Percentiles rank a stretch among this genome's conserved stretches.
These are phyloP conservation scores for Osmanthus fragrans DNA, from an alignment of 257 asterid genomes.

Conservation along the genomic window DNA sequence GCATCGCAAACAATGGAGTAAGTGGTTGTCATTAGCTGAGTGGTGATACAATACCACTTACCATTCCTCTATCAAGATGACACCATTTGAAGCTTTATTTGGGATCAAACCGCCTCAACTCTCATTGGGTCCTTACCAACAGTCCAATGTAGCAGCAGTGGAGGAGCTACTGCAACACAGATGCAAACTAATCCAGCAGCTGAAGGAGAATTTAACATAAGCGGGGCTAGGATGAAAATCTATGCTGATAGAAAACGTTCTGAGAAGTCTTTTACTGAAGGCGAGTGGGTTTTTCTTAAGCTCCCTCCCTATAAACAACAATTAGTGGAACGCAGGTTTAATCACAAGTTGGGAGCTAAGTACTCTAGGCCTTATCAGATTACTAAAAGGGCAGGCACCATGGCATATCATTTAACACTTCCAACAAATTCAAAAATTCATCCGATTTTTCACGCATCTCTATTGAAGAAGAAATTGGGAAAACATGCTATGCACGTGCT, in stretches of 20 bases:
- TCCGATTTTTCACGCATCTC: not conserved
- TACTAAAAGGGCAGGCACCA: not conserved
- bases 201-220: not conserved
- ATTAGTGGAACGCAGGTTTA: not conserved
- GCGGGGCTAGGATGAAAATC: conserved; percentile 1
- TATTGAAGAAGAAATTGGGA: not conserved
- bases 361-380: not conserved
- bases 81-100: not conserved
- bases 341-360: not conserved
- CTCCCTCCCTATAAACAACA: not conserved
- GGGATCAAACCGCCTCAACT: not conserved
- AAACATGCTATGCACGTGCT: not conserved
- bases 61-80: too few species aligned
- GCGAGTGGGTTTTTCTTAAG: not conserved
- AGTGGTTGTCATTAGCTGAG: not conserved
- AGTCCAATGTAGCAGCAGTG: not conserved
- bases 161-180: not conserved
- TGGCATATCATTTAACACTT: not conserved
- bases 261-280: not conserved
- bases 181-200: not conserved
- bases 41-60: too few species aligned
- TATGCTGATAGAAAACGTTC: not conserved
- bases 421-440: not conserved
- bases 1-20: too few species aligned
- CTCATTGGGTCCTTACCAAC: not conserved